Base-by-base conservation (phyloP, 345 rosid genomes). In the Salix dunnii region DNA sequence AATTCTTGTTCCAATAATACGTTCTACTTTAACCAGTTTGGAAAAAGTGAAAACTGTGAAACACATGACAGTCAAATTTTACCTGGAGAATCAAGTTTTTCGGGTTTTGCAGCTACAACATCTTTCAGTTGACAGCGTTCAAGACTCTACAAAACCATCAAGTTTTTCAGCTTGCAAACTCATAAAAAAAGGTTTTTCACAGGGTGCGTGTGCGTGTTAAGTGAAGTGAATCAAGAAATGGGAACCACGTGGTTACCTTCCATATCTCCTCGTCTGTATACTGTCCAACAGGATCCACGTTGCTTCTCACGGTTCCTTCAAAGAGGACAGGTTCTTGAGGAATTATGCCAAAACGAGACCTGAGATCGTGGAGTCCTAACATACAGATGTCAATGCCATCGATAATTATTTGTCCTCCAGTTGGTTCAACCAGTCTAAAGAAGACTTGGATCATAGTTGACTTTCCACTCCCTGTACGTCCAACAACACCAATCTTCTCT, bases 271-370 rank as follows among this genome's bases (percentile, higher is more conserved):
- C 96, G 43, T 96, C 99, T 25, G 94, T 75, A 77, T 88, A 86
- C 78, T 85, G 89, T 61, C 93, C 96, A 27, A 87, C 68, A 1
- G 99, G 99, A 80, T 96, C 98, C 35, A 96, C 79, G 85, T 96
- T 93, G 85, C 94, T 93, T 78, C 99, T 88, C 31, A 96, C 94
- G 0, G 98, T 92, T 74, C 98, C 98, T 86, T 96, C 99, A 36
- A 96, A 96, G 43, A 96, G 93, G 55, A 93, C 96, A 40, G 98
- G 99, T 40, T 96, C 99, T 83, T 96, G 99, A 20, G 98, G 98
- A 71, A 96, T 96, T 87, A 93, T 96, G 38, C 98, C 95, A 36
- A 94, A 91, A 27, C 98, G 87, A 71, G 98, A 90, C 81, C 98
- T 85, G 38, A 94, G 95, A 86, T 94, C 91, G 46, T 91, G 98